Evolutionary conservation across 1,139 yeast species (phyloP).

Genomic region (Magnusiomyces sp.): DNA sequence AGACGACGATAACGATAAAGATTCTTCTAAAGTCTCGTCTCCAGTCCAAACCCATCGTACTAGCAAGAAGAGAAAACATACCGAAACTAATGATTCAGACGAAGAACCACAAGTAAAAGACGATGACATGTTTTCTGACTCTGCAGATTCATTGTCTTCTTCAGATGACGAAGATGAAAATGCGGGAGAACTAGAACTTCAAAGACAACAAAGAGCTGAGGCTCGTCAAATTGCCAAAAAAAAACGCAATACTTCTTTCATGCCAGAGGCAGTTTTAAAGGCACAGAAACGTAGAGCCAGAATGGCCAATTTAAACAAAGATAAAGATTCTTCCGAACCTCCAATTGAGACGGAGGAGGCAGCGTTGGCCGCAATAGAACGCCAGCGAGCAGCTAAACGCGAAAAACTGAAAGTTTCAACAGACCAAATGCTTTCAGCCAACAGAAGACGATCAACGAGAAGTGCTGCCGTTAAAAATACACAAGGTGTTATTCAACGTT

Average conservation of each 20-base stretch:
- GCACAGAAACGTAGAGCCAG: constrained; percentile 8
- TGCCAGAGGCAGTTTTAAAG: constrained; percentile 11
- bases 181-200: constrained; percentile 31
- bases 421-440: constrained; percentile 43
- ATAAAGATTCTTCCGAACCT: neutral
- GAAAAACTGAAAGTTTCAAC: constrained; percentile 23
- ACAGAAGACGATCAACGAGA: constrained; percentile 72
- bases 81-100: neutral
- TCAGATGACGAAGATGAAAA: constrained; percentile 28
- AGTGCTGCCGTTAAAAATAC: constrained; percentile 72
- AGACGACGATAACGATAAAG: constrained; percentile 15
- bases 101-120: constrained; percentile 12
- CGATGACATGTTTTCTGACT: constrained; percentile 29
- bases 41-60: no score
- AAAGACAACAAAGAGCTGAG: constrained; percentile 24
- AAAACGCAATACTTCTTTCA: constrained; percentile 12
- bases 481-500: constrained; percentile 63
- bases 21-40: neutral
- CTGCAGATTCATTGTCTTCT: constrained; percentile 23
- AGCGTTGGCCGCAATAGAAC: constrained; percentile 9
- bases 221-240: constrained; percentile 21
- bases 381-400: constrained; percentile 8
- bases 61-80: no score
- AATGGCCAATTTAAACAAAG: constrained; percentile 3
- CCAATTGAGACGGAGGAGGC: constrained; percentile 9